A percentile compares a stretch with the other conserved stretches of the same genome.
Evolutionary conservation across 2,329 filamentous ascomycete species (phyloP).

Genomic region (Fusarium buharicum): DNA sequence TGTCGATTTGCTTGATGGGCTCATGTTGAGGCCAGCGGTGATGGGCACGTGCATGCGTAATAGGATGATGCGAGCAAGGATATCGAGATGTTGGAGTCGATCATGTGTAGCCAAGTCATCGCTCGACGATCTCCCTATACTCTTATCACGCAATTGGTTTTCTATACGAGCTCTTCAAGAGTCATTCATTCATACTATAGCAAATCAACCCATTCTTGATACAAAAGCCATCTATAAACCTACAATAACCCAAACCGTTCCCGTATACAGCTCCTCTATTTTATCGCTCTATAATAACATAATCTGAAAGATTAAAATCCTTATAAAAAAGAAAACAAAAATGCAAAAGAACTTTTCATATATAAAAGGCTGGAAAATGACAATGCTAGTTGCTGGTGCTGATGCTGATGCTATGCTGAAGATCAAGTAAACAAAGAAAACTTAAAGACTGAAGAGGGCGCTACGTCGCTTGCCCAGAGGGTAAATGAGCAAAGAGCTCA

Average conservation of each 20-base stretch:
- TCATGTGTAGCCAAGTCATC: background rate
- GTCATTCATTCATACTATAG: slow-evolving; percentile 15
- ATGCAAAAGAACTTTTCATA: slow-evolving; percentile 12
- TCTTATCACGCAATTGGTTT: background rate
- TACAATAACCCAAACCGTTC: slow-evolving; percentile 3
- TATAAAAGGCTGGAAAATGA: background rate
- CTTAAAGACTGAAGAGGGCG: slow-evolving; percentile 60
- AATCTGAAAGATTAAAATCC: background rate
- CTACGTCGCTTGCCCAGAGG: slow-evolving; percentile 62
- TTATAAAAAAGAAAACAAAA: background rate
- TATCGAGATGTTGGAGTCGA: background rate
- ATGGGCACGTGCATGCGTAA: slow-evolving; percentile 8
- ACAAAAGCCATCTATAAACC: slow-evolving; percentile 3
- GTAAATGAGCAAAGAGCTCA: slow-evolving; percentile 61
- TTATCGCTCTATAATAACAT: slow-evolving; percentile 6
- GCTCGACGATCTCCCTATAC: too few species aligned
- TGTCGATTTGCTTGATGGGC: slow-evolving; percentile 11
- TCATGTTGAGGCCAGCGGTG: slow-evolving; percentile 12
- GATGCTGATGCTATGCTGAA: background rate
- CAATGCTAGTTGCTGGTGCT: background rate
- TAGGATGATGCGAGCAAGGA: slow-evolving; percentile 12
- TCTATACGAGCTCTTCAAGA: background rate
- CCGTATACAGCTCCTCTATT: background rate
- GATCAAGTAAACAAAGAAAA: slow-evolving; percentile 1
- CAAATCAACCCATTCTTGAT: background rate